Conservation (phyloP, 2,329 filamentous ascomycete species). For the Aureobasidium mangrovei region DNA sequence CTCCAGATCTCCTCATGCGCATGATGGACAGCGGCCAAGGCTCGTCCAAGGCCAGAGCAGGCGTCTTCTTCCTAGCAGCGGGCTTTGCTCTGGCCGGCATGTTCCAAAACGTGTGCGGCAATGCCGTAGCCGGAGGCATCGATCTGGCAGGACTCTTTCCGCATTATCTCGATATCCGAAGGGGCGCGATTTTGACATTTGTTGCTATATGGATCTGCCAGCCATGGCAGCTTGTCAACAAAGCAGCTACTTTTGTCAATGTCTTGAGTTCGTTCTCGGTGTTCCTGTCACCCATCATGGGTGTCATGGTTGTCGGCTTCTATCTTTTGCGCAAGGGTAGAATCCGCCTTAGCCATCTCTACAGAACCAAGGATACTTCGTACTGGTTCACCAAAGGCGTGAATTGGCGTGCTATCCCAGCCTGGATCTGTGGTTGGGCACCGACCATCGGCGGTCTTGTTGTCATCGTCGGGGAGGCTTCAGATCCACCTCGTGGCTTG, state of each 20-base stretch:
- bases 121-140: constrained; percentile 1
- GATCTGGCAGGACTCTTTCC: constrained; percentile 1
- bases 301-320: constrained; percentile 33
- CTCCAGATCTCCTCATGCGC: constrained; percentile 36
- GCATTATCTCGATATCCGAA: constrained; percentile 1
- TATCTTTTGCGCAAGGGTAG: constrained; percentile 29
- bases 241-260: constrained; percentile 28
- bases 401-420: constrained; percentile 36
- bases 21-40: constrained; percentile 39
- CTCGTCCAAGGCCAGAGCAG: constrained; percentile 29
- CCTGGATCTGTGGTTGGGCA: constrained; percentile 38
- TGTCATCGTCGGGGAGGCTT: constrained; percentile 28
- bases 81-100: constrained; percentile 30
- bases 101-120: constrained; percentile 29
- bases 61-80: constrained; percentile 29
- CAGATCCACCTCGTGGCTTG: constrained; percentile 29
- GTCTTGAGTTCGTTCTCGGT: constrained; percentile 37
- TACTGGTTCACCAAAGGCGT: constrained; percentile 39
- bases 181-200: constrained; percentile 26
- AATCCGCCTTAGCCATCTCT: constrained; percentile 31
- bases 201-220: constrained; percentile 29
- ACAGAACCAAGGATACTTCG: constrained; percentile 26
- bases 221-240: constrained; percentile 32
- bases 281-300: constrained; percentile 33
- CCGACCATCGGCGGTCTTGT: constrained; percentile 37